Base-by-base conservation (phyloP, 2,329 filamentous ascomycete genomes). In the Didymella exigua region DNA sequence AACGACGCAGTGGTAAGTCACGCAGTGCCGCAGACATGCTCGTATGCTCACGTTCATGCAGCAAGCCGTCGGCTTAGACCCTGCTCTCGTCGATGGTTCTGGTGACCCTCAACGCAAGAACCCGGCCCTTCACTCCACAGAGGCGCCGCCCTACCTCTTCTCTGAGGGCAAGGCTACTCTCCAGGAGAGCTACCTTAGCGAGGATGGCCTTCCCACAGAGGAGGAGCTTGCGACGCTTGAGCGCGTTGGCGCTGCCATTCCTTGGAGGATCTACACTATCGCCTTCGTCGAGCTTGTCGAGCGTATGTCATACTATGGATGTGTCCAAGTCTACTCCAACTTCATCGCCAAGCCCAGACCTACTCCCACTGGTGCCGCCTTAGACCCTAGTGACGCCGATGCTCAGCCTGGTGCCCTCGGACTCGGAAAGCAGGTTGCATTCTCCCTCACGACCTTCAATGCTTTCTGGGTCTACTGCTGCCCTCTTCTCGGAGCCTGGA, bases 381-480 rank as follows among this genome's bases (percentile, higher is more conserved):
- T 65, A 5, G 4, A 73, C 50, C 72, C 73, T 27, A 21, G 48
- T 29, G 49, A 56, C 45, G 65, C 42, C 8, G 50, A 75, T 26
- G 72, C 71, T 18, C 67, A 72, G 36, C 77, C 82, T 3, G 81
- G 81, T 65, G 84, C 82, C 36, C 72, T 87, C 10, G 82, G 81
- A 2, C 71, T 84, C 61, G 83, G 83, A 6, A 79, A 86, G 62
- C 78, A 81, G 48, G 79, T 79, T 57, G 79, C 81, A 19, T 82
- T 80, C 51, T 78, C 76, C 52, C 60, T 84, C 60, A 79, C 76
- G 16, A 82, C 79, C 37, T 82, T 82, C 73, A 83, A 83, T 69
- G 76, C 79, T 56, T 83, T 84, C 71, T 84, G 80, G 79, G 81
- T 80, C 52, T 84, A 83, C 68, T 70, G 84, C 29, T 83, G 82